Base-by-base conservation (phyloP, 2,329 filamentous ascomycete species). In the Pseudocercospora vitis region DNA sequence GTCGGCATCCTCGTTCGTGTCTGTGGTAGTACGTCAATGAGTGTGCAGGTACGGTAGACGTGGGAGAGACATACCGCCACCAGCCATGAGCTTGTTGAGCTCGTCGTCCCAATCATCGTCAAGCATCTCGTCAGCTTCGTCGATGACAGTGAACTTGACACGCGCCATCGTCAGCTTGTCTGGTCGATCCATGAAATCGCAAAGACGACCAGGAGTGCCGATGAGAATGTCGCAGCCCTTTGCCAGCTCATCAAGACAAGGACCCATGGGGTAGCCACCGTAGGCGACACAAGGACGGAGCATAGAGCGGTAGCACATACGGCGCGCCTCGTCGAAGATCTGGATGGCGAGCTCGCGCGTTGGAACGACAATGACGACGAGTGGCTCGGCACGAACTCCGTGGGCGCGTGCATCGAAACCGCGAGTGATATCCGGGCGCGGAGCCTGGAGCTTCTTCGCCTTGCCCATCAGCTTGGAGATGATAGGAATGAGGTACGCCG, bases 91-190 rank as follows among this genome's bases (percentile, higher is more conserved):
- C 65, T 83, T 84, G 37, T 79, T 78, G 56, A 97, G 79, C 3
- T 91, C 84, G 0, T 84, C 79, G 32, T 86, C 81, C 89, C 94
- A 97, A 64, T 91, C 88, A 1, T 77, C 68, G 2, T 79, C 70
- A 0, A 99, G 80, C 79, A 99, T 86, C 75, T 99, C 92, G 67
- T 99, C 94, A 0, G 94, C 94, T 69, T 99, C 94, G 56, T 97
- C 94, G 58, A 99, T 85, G 60, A 97, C 82, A 60, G 82, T 84
- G 71, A 78, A 84, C 73, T 86, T 86, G 56, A 96, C 80, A 33
- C 92, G 88, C 18, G 79, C 79, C 48, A 96, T 77, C 0, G 85
- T 88, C 1, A 96, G 74, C 11, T 87, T 66, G 12, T 84, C 71
- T 0, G 85, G 82, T 26, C 86, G 83, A 33, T 84, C 76, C 75